Percentiles rank a stretch among this genome's conserved stretches.
phyloP scores from a whole-genome alignment of 768 basidiomycete genomes.

The Agrocybe praecox region DNA sequence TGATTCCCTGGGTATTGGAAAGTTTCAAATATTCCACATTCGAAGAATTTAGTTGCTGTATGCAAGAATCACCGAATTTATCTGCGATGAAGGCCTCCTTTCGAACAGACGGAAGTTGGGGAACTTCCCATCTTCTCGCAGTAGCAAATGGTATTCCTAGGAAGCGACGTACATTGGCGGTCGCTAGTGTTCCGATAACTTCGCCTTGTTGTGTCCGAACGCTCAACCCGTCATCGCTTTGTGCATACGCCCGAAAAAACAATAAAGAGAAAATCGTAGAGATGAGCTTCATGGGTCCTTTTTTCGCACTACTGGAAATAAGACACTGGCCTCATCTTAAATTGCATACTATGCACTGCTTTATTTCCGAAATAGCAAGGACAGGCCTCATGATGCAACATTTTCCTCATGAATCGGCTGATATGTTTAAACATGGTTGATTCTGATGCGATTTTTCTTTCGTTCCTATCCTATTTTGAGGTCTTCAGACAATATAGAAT shows the following conservation, averaged over 20 bases:
- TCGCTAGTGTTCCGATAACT: conserved; percentile 25
- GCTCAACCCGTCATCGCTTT: conserved; percentile 14
- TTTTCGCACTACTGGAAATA: background rate
- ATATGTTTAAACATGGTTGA: too few species aligned
- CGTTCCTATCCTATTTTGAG: too few species aligned
- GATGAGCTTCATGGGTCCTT: background rate
- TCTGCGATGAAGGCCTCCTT: conserved; percentile 19
- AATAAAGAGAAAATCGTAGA: background rate
- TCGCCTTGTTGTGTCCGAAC: conserved; percentile 30
- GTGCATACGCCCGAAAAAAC: background rate
- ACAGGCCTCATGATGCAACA: too few species aligned
- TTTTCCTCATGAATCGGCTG: too few species aligned
- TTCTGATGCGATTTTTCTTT: too few species aligned
- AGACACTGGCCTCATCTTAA: background rate
- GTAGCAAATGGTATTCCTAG: conserved; percentile 33
- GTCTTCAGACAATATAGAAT: too few species aligned
- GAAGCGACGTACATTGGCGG: conserved; percentile 29
- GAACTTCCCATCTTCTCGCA: conserved; percentile 25
- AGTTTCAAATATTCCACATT: conserved; percentile 19
- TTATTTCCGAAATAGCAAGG: too few species aligned
- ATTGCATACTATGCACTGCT: background rate
- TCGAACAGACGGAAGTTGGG: conserved; percentile 19
- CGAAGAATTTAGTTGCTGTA: conserved; percentile 18
- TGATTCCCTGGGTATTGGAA: conserved; percentile 19
- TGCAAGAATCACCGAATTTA: conserved; percentile 27